These are phyloP conservation scores for Mucor velutinosus DNA, from an alignment of 371 early-diverging fungal genomes.

Conservation along the genomic window DNA sequence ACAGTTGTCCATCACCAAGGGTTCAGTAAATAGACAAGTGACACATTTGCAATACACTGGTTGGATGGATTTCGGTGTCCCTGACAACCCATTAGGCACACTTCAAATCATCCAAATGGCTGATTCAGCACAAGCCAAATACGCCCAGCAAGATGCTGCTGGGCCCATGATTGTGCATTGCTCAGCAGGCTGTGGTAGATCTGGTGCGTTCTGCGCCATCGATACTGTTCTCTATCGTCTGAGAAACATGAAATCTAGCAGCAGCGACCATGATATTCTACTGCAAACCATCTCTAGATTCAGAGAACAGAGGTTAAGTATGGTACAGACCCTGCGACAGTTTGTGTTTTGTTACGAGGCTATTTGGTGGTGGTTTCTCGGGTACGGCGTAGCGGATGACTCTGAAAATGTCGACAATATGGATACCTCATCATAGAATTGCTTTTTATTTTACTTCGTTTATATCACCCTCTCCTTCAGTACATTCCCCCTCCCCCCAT, in stretches of 20 bases:
- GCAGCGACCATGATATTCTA: constrained; percentile 50
- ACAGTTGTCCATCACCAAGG: constrained; percentile 15
- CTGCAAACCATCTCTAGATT: constrained; percentile 68
- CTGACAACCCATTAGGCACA: constrained; percentile 63
- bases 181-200: constrained; percentile 97
- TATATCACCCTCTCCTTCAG: background rate
- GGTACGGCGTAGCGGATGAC: constrained; percentile 22
- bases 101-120: constrained; percentile 65
- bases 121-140: constrained; percentile 46
- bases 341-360: constrained; percentile 93
- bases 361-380: constrained; percentile 60
- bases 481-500: background rate
- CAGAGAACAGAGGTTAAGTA: constrained; percentile 79
- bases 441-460: background rate
- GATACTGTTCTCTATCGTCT: constrained; percentile 64
- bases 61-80: constrained; percentile 93
- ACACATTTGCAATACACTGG: constrained; percentile 82
- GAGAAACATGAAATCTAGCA: constrained; percentile 9
- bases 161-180: constrained; percentile 94
- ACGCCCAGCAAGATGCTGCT: background rate
- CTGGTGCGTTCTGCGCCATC: constrained; percentile 91
- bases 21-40: constrained; percentile 31
- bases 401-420: background rate
- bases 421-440: constrained; percentile 21
- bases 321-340: constrained; percentile 91